Conservation (phyloP, 805 yeast species). For the Candida sonorensis region DNA sequence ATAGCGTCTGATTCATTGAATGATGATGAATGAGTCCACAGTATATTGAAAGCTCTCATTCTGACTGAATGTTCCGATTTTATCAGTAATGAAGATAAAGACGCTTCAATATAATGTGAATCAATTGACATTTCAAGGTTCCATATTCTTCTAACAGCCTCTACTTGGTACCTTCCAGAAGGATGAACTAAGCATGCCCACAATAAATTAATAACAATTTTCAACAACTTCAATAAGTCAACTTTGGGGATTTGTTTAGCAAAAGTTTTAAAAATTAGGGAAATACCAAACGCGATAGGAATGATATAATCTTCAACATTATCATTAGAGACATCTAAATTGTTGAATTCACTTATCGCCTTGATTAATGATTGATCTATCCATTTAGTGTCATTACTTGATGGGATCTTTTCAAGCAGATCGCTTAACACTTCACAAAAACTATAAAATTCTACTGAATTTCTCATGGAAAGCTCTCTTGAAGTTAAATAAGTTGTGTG, state of each 20-base stretch:
- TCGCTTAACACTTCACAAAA: constrained; percentile 29
- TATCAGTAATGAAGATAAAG: constrained; percentile 50
- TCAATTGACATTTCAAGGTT: constrained; percentile 49
- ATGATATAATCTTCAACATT: constrained; percentile 10
- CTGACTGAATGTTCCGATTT: constrained; percentile 33
- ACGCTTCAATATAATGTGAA: constrained; percentile 61
- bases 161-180: constrained; percentile 58
- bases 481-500: constrained; percentile 20
- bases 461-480: constrained; percentile 7
- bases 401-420: constrained; percentile 42
- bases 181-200: constrained; percentile 49
- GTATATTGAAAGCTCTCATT: constrained; percentile 48
- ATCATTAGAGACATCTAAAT: constrained; percentile 11
- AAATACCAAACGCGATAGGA: constrained; percentile 36
- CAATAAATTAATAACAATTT: constrained; percentile 36
- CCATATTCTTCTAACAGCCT: constrained; percentile 60
- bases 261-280: constrained; percentile 33
- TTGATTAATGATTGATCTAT: constrained; percentile 21
- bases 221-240: constrained; percentile 33
- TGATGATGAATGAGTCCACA: constrained; percentile 69
- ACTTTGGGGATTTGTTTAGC: constrained; percentile 23
- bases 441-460: constrained; percentile 21
- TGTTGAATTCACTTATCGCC: constrained; percentile 23
- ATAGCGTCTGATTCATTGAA: constrained; percentile 42
- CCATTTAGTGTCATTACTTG: constrained; percentile 23